Conservation (phyloP, 208 protist genomes). For the Trypanosoma boissoni region DNA sequence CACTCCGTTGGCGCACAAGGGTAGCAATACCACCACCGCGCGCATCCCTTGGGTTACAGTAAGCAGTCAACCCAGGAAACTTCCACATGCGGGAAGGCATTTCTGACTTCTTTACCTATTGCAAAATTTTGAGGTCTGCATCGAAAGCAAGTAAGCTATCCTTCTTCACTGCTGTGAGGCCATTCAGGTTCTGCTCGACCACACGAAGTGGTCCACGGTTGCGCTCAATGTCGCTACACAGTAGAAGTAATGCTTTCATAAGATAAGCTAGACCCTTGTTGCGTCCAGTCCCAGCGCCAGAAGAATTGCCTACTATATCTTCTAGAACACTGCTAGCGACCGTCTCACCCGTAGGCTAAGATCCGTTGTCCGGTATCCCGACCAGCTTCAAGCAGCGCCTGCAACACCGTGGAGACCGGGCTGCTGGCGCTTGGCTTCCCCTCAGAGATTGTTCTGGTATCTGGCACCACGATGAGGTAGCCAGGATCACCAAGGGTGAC, state of each 20-base stretch:
- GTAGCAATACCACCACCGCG: background rate
- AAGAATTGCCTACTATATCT: background rate
- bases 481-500: too few species aligned
- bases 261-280: background rate
- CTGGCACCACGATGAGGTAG: background rate
- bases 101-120: background rate
- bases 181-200: background rate
- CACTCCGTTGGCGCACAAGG: background rate
- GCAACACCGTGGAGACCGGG: background rate
- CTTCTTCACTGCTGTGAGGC: background rate
- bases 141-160: background rate
- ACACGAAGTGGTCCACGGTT: background rate
- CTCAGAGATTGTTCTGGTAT: background rate
- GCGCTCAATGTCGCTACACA: background rate
- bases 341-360: background rate
- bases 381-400: background rate
- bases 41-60: background rate
- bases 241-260: background rate
- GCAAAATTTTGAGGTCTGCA: background rate
- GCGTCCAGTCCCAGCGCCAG: background rate
- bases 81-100: background rate
- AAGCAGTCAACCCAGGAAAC: background rate
- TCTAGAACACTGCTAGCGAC: background rate
- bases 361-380: background rate
- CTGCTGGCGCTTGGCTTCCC: background rate